Evolutionary conservation across 345 rosid species (phyloP), one percentile per base, ranked within the genome.

Genomic region (Viola odorata): DNA sequence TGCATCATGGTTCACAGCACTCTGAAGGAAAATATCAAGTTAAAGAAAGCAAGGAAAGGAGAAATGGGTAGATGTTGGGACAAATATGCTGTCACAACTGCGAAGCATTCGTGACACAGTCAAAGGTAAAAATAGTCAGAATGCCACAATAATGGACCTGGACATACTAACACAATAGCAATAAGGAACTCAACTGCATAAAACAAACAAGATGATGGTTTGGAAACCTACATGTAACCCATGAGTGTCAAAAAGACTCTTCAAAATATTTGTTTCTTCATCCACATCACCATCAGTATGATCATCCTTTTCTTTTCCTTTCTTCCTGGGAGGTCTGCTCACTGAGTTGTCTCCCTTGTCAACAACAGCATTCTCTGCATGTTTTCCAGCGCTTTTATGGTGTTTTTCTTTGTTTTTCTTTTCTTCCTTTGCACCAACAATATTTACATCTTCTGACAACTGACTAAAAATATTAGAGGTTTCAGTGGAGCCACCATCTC

Each of bases 1-100:
- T 58, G 70, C 80, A 69, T 94, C 99, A 58, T 94, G 99, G 58
- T 94, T 81, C 80, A 94, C 64, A 3, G 91, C 99, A 86, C 96
- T 90, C 97, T 92, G 80, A 3, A 47, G 57, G 52, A 53, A 62
- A 16, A 17, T 45, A 12, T 12, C 45, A 38, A 40, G 45, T 47
- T 8, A 40, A 3, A 12, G 16, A 17, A 16, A 13, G 38, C 8
- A 38, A 52, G 47, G 37, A 8, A 39, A 56, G 58, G 15, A 6
- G 53, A 57, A 42, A 67, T 12, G 8, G 57, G 51, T 6, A 12
- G 17, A 16, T 16, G 41, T 45, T 32, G 32, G 32, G 32, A 47
- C 45, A 61, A 4, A 41, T 6, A 32, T 8, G 52, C 52, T 49
- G 52, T 55, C 12, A 38, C 8, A n/a, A 45, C 23, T 53, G 17